Evolutionary conservation across 495 filamentous ascomycete species (phyloP), one percentile per base, ranked within the genome.

Genomic region (Jackrogersella multiformis): DNA sequence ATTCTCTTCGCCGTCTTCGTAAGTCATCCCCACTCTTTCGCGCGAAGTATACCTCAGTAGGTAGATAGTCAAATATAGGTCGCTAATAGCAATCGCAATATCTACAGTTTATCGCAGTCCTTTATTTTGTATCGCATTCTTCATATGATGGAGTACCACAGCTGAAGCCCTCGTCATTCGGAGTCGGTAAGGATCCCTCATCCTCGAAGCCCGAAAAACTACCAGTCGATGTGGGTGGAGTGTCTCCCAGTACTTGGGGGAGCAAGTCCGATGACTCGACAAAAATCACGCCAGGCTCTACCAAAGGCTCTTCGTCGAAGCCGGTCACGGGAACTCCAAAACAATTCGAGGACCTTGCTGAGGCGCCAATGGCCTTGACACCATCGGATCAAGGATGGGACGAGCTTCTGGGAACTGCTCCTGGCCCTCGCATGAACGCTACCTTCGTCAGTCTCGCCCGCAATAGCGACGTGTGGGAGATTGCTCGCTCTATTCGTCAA

Each of bases 401-500:
- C 59, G 74, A 82, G 26, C 80, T 87, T 67, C 38, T 83, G 70
- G 80, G 84, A 48, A 82, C 81, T 28, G 82, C 84, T 7, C 76
- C 78, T 5, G 88, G 88, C 34, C 84, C 86, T 42, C 89, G 89
- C 63, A 90, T 96, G 80, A 99, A 99, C 76, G 95, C 95, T 24
- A 98, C 96, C 2, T 99, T 99, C 73, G 93, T 99, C 38, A 97
- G 93, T 13, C 84, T 99, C 64, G 95, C 95, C 15, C 89, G 96
- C 52, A 99, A 99, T 75, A 82, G 81, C 28, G 95, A 99, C 76
- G 77, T 97, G 38, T 99, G 96, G 96, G 95, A 98, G 28, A 97
- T 99, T 70, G 90, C 93, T 21, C 88, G 90, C 71, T 96, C 92
- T 6, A 99, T 99, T 73, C 92, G 95, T 20, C 89, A 94, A 66